Evolutionary conservation across 108 stramenopile species (phyloP).

Genomic region (Tribonema minus): DNA sequence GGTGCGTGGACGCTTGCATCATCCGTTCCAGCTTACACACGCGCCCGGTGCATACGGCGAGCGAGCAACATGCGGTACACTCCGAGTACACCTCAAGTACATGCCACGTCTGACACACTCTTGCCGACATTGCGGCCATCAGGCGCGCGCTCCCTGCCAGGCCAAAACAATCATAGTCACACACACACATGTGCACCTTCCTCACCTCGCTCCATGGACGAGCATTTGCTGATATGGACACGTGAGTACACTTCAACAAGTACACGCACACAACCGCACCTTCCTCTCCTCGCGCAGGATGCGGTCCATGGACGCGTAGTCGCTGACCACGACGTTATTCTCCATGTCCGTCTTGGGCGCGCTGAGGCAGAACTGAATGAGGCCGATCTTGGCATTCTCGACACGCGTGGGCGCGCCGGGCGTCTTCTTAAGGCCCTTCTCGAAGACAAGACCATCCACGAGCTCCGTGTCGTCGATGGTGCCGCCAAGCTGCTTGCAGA

Average conservation of each 20-base stretch:
- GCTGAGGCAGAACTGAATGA: slow-evolving; percentile 79
- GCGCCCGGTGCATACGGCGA: too few relatives aligned
- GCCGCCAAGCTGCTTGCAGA: slow-evolving; percentile 94
- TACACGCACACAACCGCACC: too few relatives aligned
- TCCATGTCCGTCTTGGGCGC: slow-evolving; percentile 99
- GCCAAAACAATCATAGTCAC: too few relatives aligned
- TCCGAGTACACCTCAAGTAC: too few relatives aligned
- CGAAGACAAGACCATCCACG: slow-evolving; percentile 85
- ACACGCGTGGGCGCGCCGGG: slow-evolving; percentile 84
- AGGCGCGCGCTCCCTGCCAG: too few relatives aligned
- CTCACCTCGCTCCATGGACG: too few relatives aligned
- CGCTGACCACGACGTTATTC: slow-evolving; percentile 95
- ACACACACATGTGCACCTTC: too few relatives aligned
- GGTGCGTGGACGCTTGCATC: slow-evolving; percentile 99
- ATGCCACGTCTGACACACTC: too few relatives aligned
- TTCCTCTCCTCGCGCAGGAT: slow-evolving; percentile 95
- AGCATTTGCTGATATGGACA: too few relatives aligned
- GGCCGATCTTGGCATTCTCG: slow-evolving; percentile 80
- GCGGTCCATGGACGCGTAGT: slow-evolving; percentile 99
- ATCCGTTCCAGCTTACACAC: too few relatives aligned
- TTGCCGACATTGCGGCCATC: too few relatives aligned
- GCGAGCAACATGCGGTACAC: too few relatives aligned
- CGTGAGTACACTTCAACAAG: background rate
- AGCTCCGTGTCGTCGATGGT: slow-evolving; percentile 99
- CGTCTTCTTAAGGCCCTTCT: slow-evolving; percentile 82